Conservation (phyloP, 1,139 yeast genomes). For the Ogataea hybrid region DNA sequence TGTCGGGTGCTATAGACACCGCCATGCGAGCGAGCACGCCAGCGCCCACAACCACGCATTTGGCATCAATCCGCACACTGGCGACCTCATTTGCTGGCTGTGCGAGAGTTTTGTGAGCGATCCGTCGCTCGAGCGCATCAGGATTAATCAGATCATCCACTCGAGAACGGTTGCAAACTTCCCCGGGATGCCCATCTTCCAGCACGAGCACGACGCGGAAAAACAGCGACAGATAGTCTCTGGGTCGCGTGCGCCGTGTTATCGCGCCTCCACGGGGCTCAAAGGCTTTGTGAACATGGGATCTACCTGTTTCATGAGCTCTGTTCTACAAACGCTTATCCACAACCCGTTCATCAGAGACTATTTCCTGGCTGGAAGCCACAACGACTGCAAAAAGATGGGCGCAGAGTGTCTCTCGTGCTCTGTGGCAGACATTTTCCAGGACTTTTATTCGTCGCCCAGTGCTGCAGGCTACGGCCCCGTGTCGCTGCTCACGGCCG, state of each 20-base stretch:
- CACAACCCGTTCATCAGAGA: slow-evolving; percentile 85
- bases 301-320: slow-evolving; percentile 94
- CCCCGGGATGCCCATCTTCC: slow-evolving; percentile 27
- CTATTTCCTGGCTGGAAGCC: slow-evolving; percentile 73
- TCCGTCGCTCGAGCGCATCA: slow-evolving; percentile 49
- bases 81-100: slow-evolving; percentile 69
- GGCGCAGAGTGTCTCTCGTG: slow-evolving; percentile 72
- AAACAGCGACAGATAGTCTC: slow-evolving; percentile 28
- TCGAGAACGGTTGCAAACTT: slow-evolving; percentile 19
- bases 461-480: slow-evolving; percentile 70
- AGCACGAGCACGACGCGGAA: slow-evolving; percentile 24
- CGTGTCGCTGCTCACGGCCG: slow-evolving; percentile 67
- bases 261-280: slow-evolving; percentile 68
- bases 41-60: slow-evolving; percentile 64
- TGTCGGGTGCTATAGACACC: slow-evolving; percentile 64
- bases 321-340: slow-evolving; percentile 77
- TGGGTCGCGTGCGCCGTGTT: slow-evolving; percentile 49
- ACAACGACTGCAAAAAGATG: slow-evolving; percentile 41
- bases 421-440: slow-evolving; percentile 74
- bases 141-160: slow-evolving; percentile 34
- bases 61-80: slow-evolving; percentile 57
- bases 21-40: slow-evolving; percentile 65
- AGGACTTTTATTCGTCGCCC: slow-evolving; percentile 56
- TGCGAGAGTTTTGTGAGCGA: slow-evolving; percentile 75
- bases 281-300: slow-evolving; percentile 93